Percentiles rank a stretch among this genome's conserved stretches.
Conservation (phyloP, 805 yeast species). For the Cyberlindnera suaveolens region DNA sequence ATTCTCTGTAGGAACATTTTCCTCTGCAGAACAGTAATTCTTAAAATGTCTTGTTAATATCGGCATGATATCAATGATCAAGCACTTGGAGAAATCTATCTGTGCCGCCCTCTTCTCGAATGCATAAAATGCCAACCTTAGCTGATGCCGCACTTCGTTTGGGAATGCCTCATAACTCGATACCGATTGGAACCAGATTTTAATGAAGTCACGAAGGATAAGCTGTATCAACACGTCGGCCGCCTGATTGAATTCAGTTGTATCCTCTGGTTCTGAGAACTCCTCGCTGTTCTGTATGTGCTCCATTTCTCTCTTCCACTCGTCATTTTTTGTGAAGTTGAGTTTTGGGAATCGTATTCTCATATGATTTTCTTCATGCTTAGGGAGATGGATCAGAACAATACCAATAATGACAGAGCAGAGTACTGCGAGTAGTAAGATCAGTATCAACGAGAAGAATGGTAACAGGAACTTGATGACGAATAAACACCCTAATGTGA, state of each 20-base stretch:
- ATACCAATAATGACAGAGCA: background rate
- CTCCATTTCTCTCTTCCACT: constrained; percentile 27
- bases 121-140: constrained; percentile 34
- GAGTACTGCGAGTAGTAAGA: background rate
- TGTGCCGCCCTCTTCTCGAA: constrained; percentile 36
- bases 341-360: constrained; percentile 18
- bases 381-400: constrained; percentile 5
- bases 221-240: constrained; percentile 38
- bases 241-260: constrained; percentile 29
- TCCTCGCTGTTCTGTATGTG: constrained; percentile 9
- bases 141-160: constrained; percentile 34
- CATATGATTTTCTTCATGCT: constrained; percentile 1
- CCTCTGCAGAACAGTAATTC: constrained; percentile 39
- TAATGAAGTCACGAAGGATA: constrained; percentile 48
- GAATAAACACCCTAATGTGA: constrained; percentile 4
- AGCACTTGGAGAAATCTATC: constrained; percentile 48
- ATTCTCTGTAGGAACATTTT: constrained; percentile 22
- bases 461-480: constrained; percentile 5
- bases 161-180: constrained; percentile 33
- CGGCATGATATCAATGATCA: constrained; percentile 58
- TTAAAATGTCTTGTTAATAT: constrained; percentile 58
- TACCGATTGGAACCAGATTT: constrained; percentile 49
- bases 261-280: constrained; percentile 2
- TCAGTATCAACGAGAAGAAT: constrained; percentile 2
- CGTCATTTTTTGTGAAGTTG: constrained; percentile 20